Evolutionary conservation across 805 yeast species (phyloP), one percentile per base, ranked within the genome.

Genomic region (Starmerella bombi): DNA sequence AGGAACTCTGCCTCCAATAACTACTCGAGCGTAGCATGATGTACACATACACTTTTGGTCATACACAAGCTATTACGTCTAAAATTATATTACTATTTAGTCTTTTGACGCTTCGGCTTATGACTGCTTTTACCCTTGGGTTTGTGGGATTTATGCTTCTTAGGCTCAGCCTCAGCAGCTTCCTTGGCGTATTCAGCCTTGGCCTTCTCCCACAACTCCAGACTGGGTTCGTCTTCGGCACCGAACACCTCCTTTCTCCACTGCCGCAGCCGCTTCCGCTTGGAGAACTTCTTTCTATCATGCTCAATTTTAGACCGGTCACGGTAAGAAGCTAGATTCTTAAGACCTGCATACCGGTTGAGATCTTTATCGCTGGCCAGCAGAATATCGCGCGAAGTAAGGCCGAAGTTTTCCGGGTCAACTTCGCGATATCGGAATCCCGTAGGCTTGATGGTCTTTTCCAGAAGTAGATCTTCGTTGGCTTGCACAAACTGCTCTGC

Each of bases 281-380:
- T 91, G 29, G 85, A 75, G 43, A 72, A 80, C 63, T 83, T 82
- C 57, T 93, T 71, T 61, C 75, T 80, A 59, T 91, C 98, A 56
- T 78, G 83, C 50, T 67, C 61, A 48, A 75, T 68, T 48, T 70
- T 67, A 44, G 81, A 93, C 49, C 72, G 72, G 19, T 83, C 74
- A 58, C 95, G 75, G 59, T 82, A 91, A 22, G 97, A 88, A 0
- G 97, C 96, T 50, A 91, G 75, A 60, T 86, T 86, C 66, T 88
- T 88, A 53, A 91, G 64, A 18, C 95, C 91, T 43, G 85, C 77
- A 54, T 69, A 85, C 42, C 77, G 79, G 60, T 91, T 91, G 59
- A 91, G 67, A 36, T 79, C 80, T 45, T 71, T 69, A 58, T 91
- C 98, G 55, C 82, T 88, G 12, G 98, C 98, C 43, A 83, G 63